Percentiles rank a stretch among this genome's conserved stretches.
Evolutionary conservation across 192 early-diverging fungal genomes (phyloP).

Genomic region (Podila horticola): DNA sequence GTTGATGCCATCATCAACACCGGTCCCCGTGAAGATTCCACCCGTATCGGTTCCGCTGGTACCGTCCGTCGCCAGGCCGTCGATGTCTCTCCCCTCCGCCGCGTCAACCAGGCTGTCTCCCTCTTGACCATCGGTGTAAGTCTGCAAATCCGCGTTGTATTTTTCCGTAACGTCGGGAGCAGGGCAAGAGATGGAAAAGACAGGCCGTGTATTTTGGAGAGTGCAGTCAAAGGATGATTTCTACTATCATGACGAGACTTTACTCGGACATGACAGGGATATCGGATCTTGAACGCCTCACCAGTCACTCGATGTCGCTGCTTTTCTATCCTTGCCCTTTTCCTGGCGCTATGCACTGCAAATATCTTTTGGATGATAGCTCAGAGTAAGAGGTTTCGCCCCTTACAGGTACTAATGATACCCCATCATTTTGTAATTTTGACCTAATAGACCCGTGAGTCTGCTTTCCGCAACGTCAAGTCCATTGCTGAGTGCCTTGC

Average conservation of each 20-base stretch:
- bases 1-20: conserved; percentile 99
- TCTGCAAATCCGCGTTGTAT: conserved; percentile 23
- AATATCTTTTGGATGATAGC: conserved; percentile 6
- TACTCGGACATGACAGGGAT: no score
- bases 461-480: conserved; percentile 99
- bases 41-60: conserved; percentile 97
- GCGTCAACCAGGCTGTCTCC: conserved; percentile 96
- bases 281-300: no score
- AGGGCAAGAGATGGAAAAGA: not conserved
- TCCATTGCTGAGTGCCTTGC: conserved; percentile 99
- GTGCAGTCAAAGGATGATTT: no score
- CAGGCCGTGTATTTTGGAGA: no score
- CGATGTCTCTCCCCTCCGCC: conserved; percentile 97
- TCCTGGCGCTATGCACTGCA: not conserved
- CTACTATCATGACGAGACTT: no score
- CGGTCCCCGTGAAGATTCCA: conserved; percentile 98
- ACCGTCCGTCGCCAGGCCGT: conserved; percentile 99
- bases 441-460: conserved; percentile 83
- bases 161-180: not conserved
- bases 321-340: no score
- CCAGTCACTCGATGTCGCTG: no score
- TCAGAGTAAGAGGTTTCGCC: conserved; percentile 56
- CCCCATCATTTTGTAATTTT: not conserved
- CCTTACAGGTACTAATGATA: conserved; percentile 52
- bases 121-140: conserved; percentile 93